Evolutionary conservation across 306 rosid genomes (phyloP).

Genomic region (Sophora flavescens): DNA sequence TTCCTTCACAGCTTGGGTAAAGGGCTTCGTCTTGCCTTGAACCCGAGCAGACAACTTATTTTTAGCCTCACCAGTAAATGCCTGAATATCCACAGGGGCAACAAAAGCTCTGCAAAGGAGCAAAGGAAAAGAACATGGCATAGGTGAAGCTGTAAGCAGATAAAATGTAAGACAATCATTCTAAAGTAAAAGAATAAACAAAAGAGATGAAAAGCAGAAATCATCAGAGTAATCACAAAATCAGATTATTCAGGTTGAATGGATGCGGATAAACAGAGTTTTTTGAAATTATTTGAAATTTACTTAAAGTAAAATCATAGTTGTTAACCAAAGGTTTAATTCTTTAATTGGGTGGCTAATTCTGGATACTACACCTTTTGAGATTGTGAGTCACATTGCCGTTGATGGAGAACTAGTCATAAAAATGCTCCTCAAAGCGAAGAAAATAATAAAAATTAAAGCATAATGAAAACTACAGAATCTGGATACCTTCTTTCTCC

Average conservation of each 20-base stretch:
- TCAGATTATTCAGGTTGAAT: slow-evolving; percentile 14
- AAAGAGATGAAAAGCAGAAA: slow-evolving; percentile 25
- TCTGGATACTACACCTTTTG: slow-evolving; percentile 20
- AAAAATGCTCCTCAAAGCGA: neutral
- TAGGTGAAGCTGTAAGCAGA: slow-evolving; percentile 39
- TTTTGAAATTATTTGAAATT: slow-evolving; percentile 20
- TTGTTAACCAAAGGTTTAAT: slow-evolving; percentile 11
- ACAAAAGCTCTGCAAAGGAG: slow-evolving; percentile 90
- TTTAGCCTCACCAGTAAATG: slow-evolving; percentile 78
- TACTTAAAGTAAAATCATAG: slow-evolving; percentile 5
- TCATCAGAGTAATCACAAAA: slow-evolving; percentile 21
- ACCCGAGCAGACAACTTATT: slow-evolving; percentile 72
- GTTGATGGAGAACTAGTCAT: slow-evolving; percentile 12
- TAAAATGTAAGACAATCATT: slow-evolving; percentile 30
- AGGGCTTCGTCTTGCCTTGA: slow-evolving; percentile 79
- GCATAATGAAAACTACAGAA: slow-evolving; percentile 17
- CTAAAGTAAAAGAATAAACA: slow-evolving; percentile 34
- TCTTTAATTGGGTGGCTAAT: neutral
- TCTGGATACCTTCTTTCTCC: slow-evolving; percentile 6
- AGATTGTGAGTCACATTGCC: neutral
- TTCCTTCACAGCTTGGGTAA: slow-evolving; percentile 92
- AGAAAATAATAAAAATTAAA: slow-evolving; percentile 27
- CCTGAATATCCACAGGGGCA: slow-evolving; percentile 90
- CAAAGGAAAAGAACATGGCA: slow-evolving; percentile 44
- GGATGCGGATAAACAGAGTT: slow-evolving; percentile 27